Evolutionary conservation across 768 basidiomycete genomes (phyloP), one percentile per base, ranked within the genome.

Genomic region (Mycena olivaceomarginata): DNA sequence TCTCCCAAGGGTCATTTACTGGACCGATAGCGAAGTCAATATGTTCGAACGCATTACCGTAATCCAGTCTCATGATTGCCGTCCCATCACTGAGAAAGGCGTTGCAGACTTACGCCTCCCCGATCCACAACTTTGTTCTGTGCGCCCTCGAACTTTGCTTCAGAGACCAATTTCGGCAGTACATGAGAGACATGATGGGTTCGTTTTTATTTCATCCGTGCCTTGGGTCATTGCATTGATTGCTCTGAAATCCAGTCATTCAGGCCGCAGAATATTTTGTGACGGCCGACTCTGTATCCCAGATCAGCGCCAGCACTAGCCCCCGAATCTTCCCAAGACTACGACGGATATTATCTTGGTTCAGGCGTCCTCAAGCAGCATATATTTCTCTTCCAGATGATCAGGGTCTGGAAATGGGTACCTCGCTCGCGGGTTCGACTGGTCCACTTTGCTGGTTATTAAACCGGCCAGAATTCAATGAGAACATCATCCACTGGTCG

Each of bases 401-500:
- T 59, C 25, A 59, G 12, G 57, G 22, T 31, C 57, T 37, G 25
- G 57, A 59, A 59, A 59, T 37, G 57, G 25, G 25, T 37, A 13
- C 57, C 13, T 31, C 31, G 31, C 31, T 31, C 31, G 31, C 31
- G 31, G 31, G 31, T 31, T 31, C 57, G 22, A 37, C 57, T 1
- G 57, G 25, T 59, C 57, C 22, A 59, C 25, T 15, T 5, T 59
- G 10, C 57, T 31, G 2, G 31, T 31, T 31, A 31, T 37, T 37
- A 16, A 31, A 59, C 57, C 25, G 11, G 2, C 57, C 10, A 11
- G 25, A 59, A 59, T 59, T 59, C 10, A 59, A 37, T 9, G 57
- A 59, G 57, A 59, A 37, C 57, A 59, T 59, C 31, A 31, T 59
- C 57, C 57, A 59, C 25, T 59, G 57, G 57, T 59, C 57, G 31